Conservation (phyloP, 768 basidiomycete species). For the Mycena galericulata region DNA sequence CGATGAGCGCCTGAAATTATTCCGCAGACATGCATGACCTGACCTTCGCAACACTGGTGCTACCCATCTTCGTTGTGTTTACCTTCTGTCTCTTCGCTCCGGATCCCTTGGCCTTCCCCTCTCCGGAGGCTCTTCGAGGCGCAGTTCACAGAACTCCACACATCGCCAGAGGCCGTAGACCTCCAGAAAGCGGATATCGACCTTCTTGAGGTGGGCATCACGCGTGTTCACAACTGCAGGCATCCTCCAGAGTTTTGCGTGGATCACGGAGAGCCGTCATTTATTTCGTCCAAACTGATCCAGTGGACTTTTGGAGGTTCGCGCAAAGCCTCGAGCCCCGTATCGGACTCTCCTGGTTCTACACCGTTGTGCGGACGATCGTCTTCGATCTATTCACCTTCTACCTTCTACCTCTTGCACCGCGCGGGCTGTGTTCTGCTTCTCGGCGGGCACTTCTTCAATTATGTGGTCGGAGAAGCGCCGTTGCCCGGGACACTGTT, state of each 20-base stretch:
- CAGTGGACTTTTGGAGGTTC: conserved; percentile 45
- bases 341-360: conserved; percentile 72
- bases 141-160: conserved; percentile 32
- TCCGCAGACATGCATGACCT: too few relatives aligned
- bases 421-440: conserved; percentile 59
- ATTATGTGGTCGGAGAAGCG: conserved; percentile 54
- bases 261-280: conserved; percentile 70
- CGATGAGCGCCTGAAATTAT: conserved; percentile 3
- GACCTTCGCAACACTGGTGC: too few relatives aligned
- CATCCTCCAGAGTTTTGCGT: conserved; percentile 65
- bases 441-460: conserved; percentile 67
- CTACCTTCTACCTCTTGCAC: conserved; percentile 63
- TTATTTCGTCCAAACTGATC: conserved; percentile 49
- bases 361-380: conserved; percentile 70
- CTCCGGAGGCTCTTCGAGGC: conserved; percentile 39
- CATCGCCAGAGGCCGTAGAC: conserved; percentile 22
- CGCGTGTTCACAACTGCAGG: conserved; percentile 67
- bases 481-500: conserved; percentile 53
- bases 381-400: conserved; percentile 70
- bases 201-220: conserved; percentile 56
- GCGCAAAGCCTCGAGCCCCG: conserved; percentile 59
- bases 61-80: conserved; percentile 59
- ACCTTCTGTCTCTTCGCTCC: conserved; percentile 54
- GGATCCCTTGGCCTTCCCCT: conserved; percentile 39
- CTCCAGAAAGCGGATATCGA: conserved; percentile 1